phyloP scores from a whole-genome alignment of 73 alveolate species.

The Breviolum minutum region DNA sequence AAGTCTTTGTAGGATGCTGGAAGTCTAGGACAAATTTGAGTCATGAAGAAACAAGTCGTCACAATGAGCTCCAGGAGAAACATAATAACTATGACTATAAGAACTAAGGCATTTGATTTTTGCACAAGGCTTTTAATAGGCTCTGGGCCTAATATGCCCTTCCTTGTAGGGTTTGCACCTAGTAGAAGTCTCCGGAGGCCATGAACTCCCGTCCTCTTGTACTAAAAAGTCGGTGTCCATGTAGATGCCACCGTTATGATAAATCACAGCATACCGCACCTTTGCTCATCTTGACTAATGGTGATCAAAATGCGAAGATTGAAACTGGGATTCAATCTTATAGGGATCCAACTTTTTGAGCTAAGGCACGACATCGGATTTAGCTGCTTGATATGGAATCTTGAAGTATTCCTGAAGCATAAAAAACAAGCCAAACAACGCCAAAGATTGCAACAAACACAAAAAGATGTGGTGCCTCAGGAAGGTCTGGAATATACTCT shows the following conservation, averaged over 20 bases:
- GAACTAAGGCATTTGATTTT: neutral
- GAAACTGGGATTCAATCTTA: too few species aligned
- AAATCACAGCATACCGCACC: slow-evolving; percentile 82
- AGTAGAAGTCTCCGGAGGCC: too few species aligned
- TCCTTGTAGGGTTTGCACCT: too few species aligned
- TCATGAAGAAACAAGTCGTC: neutral
- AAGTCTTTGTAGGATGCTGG: neutral
- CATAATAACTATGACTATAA: neutral
- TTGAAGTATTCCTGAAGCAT: slow-evolving; percentile 58
- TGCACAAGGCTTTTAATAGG: too few species aligned
- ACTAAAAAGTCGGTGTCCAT: slow-evolving; percentile 86
- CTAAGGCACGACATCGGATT: slow-evolving; percentile 59
- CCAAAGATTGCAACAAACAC: neutral
- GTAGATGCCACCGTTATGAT: slow-evolving; percentile 82
- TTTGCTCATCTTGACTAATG: neutral
- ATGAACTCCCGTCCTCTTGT: slow-evolving; percentile 1
- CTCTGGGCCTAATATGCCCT: too few species aligned
- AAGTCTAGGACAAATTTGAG: neutral
- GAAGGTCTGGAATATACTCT: slow-evolving; percentile 73
- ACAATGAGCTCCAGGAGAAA: neutral
- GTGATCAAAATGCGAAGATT: neutral
- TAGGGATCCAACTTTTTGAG: neutral
- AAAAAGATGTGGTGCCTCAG: neutral
- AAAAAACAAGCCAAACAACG: neutral
- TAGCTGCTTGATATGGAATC: slow-evolving; percentile 69